Evolutionary conservation across 2,329 filamentous ascomycete species (phyloP).

Genomic region (Colletotrichum brevisporum): DNA sequence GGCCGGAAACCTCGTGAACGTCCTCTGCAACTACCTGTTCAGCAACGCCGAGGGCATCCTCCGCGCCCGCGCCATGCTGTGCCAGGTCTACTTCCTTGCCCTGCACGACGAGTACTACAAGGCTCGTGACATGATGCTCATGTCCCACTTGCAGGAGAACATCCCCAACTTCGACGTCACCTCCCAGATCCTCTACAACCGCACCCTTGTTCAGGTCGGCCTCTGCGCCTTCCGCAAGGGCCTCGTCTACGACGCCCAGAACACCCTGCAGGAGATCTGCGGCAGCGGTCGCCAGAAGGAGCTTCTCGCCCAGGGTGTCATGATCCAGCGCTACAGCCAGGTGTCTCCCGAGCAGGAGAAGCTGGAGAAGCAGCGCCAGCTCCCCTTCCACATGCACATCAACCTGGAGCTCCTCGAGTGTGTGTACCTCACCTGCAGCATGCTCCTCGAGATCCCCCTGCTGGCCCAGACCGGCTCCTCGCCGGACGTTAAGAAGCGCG

Average conservation of each 20-base stretch:
- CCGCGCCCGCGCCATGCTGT: slow-evolving; percentile 95
- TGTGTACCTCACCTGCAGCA: slow-evolving; percentile 98
- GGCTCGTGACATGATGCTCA: slow-evolving; percentile 98
- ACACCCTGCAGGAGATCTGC: slow-evolving; percentile 97
- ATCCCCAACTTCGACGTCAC: slow-evolving; percentile 97
- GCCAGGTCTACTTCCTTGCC: slow-evolving; percentile 98
- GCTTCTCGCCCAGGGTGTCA: slow-evolving; percentile 95
- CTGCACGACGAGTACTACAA: slow-evolving; percentile 98
- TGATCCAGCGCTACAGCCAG: slow-evolving; percentile 96
- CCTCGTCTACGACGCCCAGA: slow-evolving; percentile 97
- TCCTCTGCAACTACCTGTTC: slow-evolving; percentile 96
- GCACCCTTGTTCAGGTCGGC: slow-evolving; percentile 96
- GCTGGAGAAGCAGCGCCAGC: slow-evolving; percentile 94
- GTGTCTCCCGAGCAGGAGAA: slow-evolving; percentile 98
- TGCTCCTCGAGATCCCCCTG: slow-evolving; percentile 98
- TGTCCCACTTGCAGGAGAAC: slow-evolving; percentile 98
- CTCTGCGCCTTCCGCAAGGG: slow-evolving; percentile 98
- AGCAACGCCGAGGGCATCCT: slow-evolving; percentile 95
- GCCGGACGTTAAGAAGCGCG: slow-evolving; percentile 95
- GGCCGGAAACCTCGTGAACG: slow-evolving; percentile 82
- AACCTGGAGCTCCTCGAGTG: slow-evolving; percentile 98
- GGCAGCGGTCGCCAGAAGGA: slow-evolving; percentile 98
- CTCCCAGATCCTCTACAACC: slow-evolving; percentile 98
- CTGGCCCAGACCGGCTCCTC: slow-evolving; percentile 97
- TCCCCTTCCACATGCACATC: slow-evolving; percentile 99